Base-by-base conservation (phyloP, 108 stramenopile genomes). In the Skeletonema menzelii region DNA sequence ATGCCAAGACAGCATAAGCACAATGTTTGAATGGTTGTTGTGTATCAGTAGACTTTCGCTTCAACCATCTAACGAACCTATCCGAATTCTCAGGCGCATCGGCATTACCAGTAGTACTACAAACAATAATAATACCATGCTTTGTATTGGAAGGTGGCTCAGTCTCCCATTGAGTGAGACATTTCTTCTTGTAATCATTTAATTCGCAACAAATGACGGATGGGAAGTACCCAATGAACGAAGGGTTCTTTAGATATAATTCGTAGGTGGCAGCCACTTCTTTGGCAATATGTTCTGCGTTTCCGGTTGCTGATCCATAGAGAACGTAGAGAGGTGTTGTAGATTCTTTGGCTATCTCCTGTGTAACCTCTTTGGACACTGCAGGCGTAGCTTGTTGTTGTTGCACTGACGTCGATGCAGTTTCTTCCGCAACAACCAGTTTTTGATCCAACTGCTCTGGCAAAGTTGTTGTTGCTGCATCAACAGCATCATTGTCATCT, bases 31-130 rank as follows among this genome's bases (percentile, higher is more conserved):
- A 84, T 5, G 88, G 79, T 53, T 73, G 65, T 19, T 72, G 19
- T n/a, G 80, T 27, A 27, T 72, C 56, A 2, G 82, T 79, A 0
- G 70, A 31, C 66, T 89, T 85, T 8, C 90, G 77, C 53, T 91
- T 93, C 11, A 91, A n/a, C 59, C 64, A 92, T 8, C 96, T 69
- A 10, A 83, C 59, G 46, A 95, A 96, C 8, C 88, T 78, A 59
- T 86, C 85, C 2, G 84, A 83, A 72, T 95, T 96, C 70, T 96
- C 95, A 27, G 97, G 97, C 0, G 91, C 66, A 67, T 97, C 92
- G 28, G 91, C 97, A 61, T 97, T 96, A 5, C 97, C 97, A 7
- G 95, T 97, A 27, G 97, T 97, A 37, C 91, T 91, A 11, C 86
- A 80, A 5, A 95, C 82, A 2, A 95, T 64, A 20, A 96, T 46